Base-by-base conservation (phyloP, 768 basidiomycete genomes). In the Pisolithus marmoratus region DNA sequence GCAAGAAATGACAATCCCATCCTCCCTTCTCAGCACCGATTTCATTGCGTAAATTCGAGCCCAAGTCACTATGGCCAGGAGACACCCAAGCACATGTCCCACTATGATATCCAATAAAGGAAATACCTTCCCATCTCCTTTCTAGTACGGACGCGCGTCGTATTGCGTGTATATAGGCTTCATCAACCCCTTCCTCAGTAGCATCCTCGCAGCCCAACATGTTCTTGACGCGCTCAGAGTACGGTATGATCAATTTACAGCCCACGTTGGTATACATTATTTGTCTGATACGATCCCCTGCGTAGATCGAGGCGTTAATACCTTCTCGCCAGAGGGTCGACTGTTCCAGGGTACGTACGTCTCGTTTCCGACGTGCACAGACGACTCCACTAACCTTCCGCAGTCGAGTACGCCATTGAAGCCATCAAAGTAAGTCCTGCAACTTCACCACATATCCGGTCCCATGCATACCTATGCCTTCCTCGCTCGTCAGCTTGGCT, bases 401-500 rank as follows among this genome's bases (percentile, higher is more conserved):
- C 60, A 97, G 95, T 99, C 71, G 96, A 99, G 73, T 98, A 98
- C 77, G 96, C 96, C 48, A 99, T 98, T 67, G 96, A 99, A 65
- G 96, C 96, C 8, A 98, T 98, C 71, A 98, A 96, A 73, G 94
- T 94, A 20, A 43, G 51, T n/a, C 43, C 41, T n/a, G 3, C 12
- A 1, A 20, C 48, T 62, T 5, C 8, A 19, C 29, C 37, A 24
- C 22, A 15, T 6, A 36, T 12, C 12, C 20, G 9, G 50, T 38
- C 34, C 27, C 17, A 24, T 38, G 37, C 19, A 15, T 36, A n/a
- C n/a, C n/a, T n/a, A n/a, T n/a, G n/a, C n/a, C n/a, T n/a, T 53
- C 29, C n/a, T 45, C 46, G n/a, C 34, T 41, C 38, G 17, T 49
- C 65, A 98, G 94, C 87, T 98, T 63, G 96, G 96, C 50, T 97